A percentile compares a stretch with the other conserved stretches of the same genome.
Evolutionary conservation across 495 filamentous ascomycete species (phyloP).

Genomic region (Aspergillus wentii): DNA sequence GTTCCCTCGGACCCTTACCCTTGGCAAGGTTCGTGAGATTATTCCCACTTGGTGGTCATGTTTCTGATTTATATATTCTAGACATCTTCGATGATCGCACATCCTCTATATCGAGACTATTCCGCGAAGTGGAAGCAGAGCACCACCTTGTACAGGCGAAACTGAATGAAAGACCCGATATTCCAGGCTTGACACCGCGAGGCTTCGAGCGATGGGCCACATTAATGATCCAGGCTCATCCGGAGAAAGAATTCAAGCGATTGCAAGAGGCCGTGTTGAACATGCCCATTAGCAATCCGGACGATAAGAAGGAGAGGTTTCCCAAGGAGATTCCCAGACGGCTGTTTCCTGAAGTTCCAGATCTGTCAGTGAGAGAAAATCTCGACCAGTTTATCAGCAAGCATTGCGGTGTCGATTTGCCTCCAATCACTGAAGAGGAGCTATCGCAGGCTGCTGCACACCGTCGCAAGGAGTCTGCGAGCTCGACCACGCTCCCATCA

Average conservation of each 20-base stretch:
- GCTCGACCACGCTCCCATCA: conserved; percentile 9
- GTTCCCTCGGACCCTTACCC: conserved; percentile 61
- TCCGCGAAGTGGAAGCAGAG: conserved; percentile 68
- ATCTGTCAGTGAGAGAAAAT: conserved; percentile 33
- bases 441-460: conserved; percentile 23
- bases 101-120: conserved; percentile 64
- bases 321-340: conserved; percentile 73
- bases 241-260: conserved; percentile 70
- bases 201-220: conserved; percentile 81
- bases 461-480: conserved; percentile 16
- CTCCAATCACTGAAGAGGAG: conserved; percentile 34
- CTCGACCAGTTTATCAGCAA: conserved; percentile 40
- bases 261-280: conserved; percentile 66
- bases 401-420: conserved; percentile 47
- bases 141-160: conserved; percentile 74
- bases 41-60: background rate
- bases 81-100: conserved; percentile 50
- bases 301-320: conserved; percentile 68
- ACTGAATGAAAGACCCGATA: conserved; percentile 53
- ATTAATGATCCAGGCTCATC: conserved; percentile 68
- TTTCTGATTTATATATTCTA: conserved; percentile 14
- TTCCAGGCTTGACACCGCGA: conserved; percentile 72
- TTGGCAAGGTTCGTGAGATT: conserved; percentile 49
- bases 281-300: conserved; percentile 71
- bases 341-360: conserved; percentile 55